Evolutionary conservation across 176 grass and related monocot species (phyloP), one percentile per base, ranked within the genome.

Genomic region (Oryza punctata): DNA sequence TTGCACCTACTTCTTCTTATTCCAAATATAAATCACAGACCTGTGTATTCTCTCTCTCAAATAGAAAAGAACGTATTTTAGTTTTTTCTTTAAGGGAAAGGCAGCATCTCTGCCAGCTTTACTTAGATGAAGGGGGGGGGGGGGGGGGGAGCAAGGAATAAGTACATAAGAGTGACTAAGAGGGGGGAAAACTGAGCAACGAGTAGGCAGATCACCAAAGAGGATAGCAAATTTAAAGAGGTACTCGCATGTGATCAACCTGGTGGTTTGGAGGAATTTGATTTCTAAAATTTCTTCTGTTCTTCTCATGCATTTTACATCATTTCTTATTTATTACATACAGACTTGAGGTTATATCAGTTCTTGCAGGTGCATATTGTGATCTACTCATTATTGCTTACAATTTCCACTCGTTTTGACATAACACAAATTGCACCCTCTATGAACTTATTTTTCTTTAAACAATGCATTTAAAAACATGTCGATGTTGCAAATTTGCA

Each of bases 401-500:
- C 10, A 75, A 35, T 65, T 3, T 71, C 9, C 65, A 35, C 6
- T 68, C 4, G 27, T 40, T 64, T 63, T 65, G 69, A 52, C 13
- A 63, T 32, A 60, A 24, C 64, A 68, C 12, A 63, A 81, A 46
- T 35, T 25, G 8, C 6, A 67, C n/a, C n/a, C 29, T 52, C 15
- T 63, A 74, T 60, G 50, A n/a, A 3, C 32, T 60, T 70, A 37
- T n/a, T 71, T 28, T 75, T 67, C 41, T 10, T 12, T 5, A 41
- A 68, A 63, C 32, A 28, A 26, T 80, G 47, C 24, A 44, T 59
- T 65, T 16, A 60, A 60, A 52, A 60, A 21, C 21, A 60, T 60
- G 54, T 60, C 54, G 23, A 60, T 14, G 7, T 60, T 60, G 19
- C 54, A 60, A 71, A 82, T 83, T 65, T 80, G 46, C 89, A 98